Evolutionary conservation across 2,329 filamentous ascomycete genomes (phyloP), one percentile per base, ranked within the genome.

Genomic region (Drechslerella dactyloides): DNA sequence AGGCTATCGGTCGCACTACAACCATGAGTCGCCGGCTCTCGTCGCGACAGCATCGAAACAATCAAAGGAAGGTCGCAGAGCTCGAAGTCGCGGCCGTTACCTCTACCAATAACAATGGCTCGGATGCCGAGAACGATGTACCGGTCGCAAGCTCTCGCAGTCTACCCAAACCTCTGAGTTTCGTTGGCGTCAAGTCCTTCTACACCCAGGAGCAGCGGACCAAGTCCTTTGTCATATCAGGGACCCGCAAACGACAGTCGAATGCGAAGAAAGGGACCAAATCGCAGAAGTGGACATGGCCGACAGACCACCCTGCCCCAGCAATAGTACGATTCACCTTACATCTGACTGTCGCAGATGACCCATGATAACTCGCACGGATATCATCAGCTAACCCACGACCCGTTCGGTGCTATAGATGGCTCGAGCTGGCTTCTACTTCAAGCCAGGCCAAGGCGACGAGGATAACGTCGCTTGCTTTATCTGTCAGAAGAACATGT

Each of bases 391-490:
- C 19, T 23, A 37, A 56, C 27, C 3, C 27, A 48, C 6, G n/a
- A 13, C 8, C 10, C 4, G 4, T 42, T 6, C n/a, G 5, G n/a
- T 13, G 15, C 13, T 21, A 50, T 78, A 96, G 90, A 88, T 99
- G 76, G 93, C 94, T 2, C 87, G 86, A 77, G 93, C 94, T 64
- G 94, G 94, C 40, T 96, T 99, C 81, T 94, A 89, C 81, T 97
- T 91, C 81, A 86, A 88, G 72, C 93, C 94, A 1, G 86, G 85
- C 13, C 83, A 86, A 57, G 84, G 86, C 52, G 90, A 87, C 77
- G 88, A 88, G 40, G 94, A 99, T 79, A 97, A 97, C 79, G 90
- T 90, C 53, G 85, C 87, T 75, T 99, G 94, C 79, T 97, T 96
- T 80, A 84, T 92, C 40, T 99, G 94, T 81, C 83, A 87, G 73